Conservation (phyloP, 2,329 filamentous ascomycete genomes). For the Colletotrichum neosansevieriae region DNA sequence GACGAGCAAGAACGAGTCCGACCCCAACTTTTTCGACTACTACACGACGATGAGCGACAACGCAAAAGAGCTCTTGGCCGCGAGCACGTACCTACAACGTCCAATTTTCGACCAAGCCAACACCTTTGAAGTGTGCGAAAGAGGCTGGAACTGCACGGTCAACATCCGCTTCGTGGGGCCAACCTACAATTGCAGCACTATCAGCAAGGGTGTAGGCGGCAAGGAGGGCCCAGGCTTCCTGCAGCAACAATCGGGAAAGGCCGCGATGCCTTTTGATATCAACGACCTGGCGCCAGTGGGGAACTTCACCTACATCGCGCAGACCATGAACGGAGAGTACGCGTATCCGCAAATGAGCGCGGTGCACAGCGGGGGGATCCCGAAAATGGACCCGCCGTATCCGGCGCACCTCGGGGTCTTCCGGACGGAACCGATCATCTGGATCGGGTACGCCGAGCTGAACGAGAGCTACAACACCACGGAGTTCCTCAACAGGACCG, state of each 20-base stretch:
- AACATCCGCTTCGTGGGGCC: slow-evolving; percentile 49
- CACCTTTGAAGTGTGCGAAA: slow-evolving; percentile 47
- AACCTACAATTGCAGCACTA: slow-evolving; percentile 49
- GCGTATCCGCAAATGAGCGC: slow-evolving; percentile 42
- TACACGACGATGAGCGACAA: slow-evolving; percentile 43
- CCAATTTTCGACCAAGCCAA: slow-evolving; percentile 46
- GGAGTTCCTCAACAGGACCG: slow-evolving; percentile 39
- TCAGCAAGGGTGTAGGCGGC: slow-evolving; percentile 34
- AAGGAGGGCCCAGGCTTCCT: background rate
- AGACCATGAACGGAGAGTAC: slow-evolving; percentile 48
- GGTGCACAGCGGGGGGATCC: slow-evolving; percentile 46
- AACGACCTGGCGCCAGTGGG: slow-evolving; percentile 46
- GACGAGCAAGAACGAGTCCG: slow-evolving; percentile 42
- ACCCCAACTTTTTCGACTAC: slow-evolving; percentile 49
- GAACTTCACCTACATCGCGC: slow-evolving; percentile 48
- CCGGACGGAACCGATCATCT: slow-evolving; percentile 49
- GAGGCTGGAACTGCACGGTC: slow-evolving; percentile 52
- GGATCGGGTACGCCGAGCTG: slow-evolving; percentile 48
- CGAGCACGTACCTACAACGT: slow-evolving; percentile 43
- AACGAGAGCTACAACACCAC: slow-evolving; percentile 40
- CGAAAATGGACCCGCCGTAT: slow-evolving; percentile 39
- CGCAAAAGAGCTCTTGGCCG: slow-evolving; percentile 45
- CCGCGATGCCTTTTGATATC: slow-evolving; percentile 45
- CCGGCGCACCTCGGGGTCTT: slow-evolving; percentile 48
- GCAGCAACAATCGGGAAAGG: slow-evolving; percentile 38